Conservation (phyloP, 768 basidiomycete genomes). For the Podaxis pistillaris region DNA sequence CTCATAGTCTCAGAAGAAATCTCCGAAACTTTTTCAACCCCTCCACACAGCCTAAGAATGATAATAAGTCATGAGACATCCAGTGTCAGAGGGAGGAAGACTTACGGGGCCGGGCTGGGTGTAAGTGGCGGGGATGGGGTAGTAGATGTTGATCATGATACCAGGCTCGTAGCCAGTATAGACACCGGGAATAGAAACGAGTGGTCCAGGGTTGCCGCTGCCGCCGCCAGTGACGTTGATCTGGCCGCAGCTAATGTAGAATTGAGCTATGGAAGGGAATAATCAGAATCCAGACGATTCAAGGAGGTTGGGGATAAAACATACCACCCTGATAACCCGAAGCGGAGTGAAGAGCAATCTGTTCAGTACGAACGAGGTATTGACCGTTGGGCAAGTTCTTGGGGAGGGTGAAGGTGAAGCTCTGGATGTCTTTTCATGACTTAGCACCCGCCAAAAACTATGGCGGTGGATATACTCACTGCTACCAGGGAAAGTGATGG, state of each 20-base stretch:
- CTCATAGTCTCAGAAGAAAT: not conserved
- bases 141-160: slow-evolving; percentile 13
- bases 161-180: slow-evolving; percentile 24
- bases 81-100: not conserved
- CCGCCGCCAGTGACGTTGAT: slow-evolving; percentile 34
- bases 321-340: not conserved
- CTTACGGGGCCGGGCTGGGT: slow-evolving; percentile 20
- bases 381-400: not conserved
- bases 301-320: not conserved
- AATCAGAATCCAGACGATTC: not conserved
- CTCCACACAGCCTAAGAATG: slow-evolving; percentile 18
- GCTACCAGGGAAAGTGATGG: slow-evolving; percentile 37
- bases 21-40: slow-evolving; percentile 7
- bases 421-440: slow-evolving; percentile 3
- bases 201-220: slow-evolving; percentile 22
- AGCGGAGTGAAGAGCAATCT: slow-evolving; percentile 5
- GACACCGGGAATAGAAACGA: slow-evolving; percentile 27
- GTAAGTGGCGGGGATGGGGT: slow-evolving; percentile 19
- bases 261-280: slow-evolving; percentile 21
- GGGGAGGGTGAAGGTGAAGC: slow-evolving; percentile 5
- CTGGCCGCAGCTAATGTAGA: slow-evolving; percentile 36
- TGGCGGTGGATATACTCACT: slow-evolving; percentile 20
- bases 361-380: slow-evolving; percentile 13
- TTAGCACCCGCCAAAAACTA: not conserved
- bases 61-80: not conserved